Evolutionary conservation across 768 basidiomycete genomes (phyloP).

Genomic region (Tulasnella sp.): DNA sequence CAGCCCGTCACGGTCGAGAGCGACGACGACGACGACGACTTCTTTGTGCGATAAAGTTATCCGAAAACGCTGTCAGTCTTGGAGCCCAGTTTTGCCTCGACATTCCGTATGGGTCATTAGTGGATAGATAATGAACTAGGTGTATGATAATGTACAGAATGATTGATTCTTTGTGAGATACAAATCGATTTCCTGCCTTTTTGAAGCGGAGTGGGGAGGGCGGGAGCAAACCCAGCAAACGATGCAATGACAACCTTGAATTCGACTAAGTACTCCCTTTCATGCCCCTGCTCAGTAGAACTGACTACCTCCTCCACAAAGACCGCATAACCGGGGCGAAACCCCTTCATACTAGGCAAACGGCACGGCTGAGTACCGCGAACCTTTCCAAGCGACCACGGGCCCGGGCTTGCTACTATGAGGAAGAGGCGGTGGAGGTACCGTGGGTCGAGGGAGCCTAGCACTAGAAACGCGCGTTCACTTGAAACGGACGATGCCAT

Average conservation of each 20-base stretch:
- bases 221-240: neutral
- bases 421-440: too few relatives aligned
- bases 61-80: neutral
- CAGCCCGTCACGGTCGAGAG: neutral
- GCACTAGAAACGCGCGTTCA: slow-evolving; percentile 37
- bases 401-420: too few relatives aligned
- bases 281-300: too few relatives aligned
- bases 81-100: neutral
- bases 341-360: too few relatives aligned
- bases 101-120: neutral
- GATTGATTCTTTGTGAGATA: neutral
- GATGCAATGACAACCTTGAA: neutral
- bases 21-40: neutral
- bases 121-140: neutral
- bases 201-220: neutral
- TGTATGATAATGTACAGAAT: neutral
- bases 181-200: neutral
- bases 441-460: slow-evolving; percentile 38
- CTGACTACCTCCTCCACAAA: too few relatives aligned
- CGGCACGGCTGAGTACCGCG: too few relatives aligned
- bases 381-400: too few relatives aligned
- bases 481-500: slow-evolving; percentile 37
- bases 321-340: too few relatives aligned
- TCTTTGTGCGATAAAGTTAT: neutral
- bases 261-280: too few relatives aligned